Conservation (phyloP, 345 rosid species). For the Salix caprea region DNA sequence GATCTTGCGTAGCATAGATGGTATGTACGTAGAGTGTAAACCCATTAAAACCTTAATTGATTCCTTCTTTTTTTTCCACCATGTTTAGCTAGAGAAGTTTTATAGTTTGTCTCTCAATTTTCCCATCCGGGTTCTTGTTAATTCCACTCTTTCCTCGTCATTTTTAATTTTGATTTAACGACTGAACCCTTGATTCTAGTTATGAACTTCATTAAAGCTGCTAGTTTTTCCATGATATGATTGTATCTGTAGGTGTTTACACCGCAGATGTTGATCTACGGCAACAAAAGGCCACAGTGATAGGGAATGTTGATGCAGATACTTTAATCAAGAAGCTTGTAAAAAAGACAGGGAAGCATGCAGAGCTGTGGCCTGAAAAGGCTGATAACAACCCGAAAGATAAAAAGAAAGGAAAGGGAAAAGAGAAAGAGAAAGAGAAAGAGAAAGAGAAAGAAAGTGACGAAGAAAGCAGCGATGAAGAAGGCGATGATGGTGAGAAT, state of each 20-base stretch:
- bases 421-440: conserved; percentile 19
- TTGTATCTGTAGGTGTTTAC: conserved; percentile 27
- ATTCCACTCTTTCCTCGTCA: background rate
- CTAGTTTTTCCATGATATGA: background rate
- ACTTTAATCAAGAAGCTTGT: conserved; percentile 26
- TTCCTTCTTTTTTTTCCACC: background rate
- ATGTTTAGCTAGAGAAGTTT: background rate
- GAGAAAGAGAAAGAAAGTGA: conserved; percentile 4
- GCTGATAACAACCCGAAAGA: conserved; percentile 33
- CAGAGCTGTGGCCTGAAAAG: conserved; percentile 44
- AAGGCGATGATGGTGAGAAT: conserved; percentile 23
- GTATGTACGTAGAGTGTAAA: conserved; percentile 5
- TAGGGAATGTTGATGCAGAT: conserved; percentile 28
- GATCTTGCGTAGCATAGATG: conserved; percentile 19
- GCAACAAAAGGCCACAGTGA: conserved; percentile 36
- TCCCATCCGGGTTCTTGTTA: background rate
- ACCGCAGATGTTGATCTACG: conserved; percentile 27
- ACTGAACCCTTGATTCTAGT: background rate
- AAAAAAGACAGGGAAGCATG: conserved; percentile 25
- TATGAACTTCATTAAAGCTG: background rate
- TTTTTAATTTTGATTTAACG: background rate
- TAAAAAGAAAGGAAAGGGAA: conserved; percentile 29
- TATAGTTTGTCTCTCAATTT: background rate
- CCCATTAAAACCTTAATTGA: background rate
- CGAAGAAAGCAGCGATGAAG: conserved; percentile 30